A percentile compares a stretch with the other conserved stretches of the same genome.
Evolutionary conservation across 106 monocot species (phyloP).

Genomic region (Dioscorea alata): DNA sequence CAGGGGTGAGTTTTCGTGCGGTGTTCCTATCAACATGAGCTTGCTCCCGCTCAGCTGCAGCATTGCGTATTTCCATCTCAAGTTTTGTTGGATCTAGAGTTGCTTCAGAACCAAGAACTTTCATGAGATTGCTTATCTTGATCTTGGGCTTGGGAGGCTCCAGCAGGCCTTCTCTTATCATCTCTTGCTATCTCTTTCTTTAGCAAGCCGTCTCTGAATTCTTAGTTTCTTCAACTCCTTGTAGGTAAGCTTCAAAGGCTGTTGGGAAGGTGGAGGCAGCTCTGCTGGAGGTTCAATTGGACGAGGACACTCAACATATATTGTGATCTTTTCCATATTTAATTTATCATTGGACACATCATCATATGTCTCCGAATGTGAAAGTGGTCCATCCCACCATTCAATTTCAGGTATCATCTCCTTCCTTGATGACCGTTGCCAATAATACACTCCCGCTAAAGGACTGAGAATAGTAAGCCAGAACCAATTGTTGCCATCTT

Average conservation of each 20-base stretch:
- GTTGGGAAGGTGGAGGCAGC: slow-evolving; percentile 79
- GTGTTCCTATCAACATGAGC: slow-evolving; percentile 90
- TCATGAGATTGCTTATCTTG: slow-evolving; percentile 99
- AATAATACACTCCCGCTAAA: too few relatives aligned
- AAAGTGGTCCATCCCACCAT: slow-evolving; percentile 80
- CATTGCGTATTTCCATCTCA: slow-evolving; percentile 84
- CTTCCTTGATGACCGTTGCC: too few relatives aligned
- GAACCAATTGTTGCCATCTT: too few relatives aligned
- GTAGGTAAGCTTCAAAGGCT: slow-evolving; percentile 88
- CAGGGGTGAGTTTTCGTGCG: slow-evolving; percentile 89
- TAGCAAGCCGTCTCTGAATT: slow-evolving; percentile 88
- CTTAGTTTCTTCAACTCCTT: slow-evolving; percentile 90
- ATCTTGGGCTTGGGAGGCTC: slow-evolving; percentile 95
- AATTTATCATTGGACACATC: slow-evolving; percentile 35
- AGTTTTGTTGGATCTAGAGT: slow-evolving; percentile 89
- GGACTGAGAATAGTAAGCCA: too few relatives aligned
- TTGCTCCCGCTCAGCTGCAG: slow-evolving; percentile 88
- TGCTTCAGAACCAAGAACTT: slow-evolving; percentile 82
- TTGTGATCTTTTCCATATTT: slow-evolving; percentile 75
- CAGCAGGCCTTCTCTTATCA: slow-evolving; percentile 91
- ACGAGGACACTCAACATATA: slow-evolving; percentile 81
- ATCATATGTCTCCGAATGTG: slow-evolving; percentile 41
- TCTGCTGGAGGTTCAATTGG: slow-evolving; percentile 93
- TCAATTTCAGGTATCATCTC: slow-evolving; percentile 85
- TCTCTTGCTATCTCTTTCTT: slow-evolving; percentile 96